Evolutionary conservation across 768 basidiomycete species (phyloP).

Genomic region (Clitopilus passeckerianus): DNA sequence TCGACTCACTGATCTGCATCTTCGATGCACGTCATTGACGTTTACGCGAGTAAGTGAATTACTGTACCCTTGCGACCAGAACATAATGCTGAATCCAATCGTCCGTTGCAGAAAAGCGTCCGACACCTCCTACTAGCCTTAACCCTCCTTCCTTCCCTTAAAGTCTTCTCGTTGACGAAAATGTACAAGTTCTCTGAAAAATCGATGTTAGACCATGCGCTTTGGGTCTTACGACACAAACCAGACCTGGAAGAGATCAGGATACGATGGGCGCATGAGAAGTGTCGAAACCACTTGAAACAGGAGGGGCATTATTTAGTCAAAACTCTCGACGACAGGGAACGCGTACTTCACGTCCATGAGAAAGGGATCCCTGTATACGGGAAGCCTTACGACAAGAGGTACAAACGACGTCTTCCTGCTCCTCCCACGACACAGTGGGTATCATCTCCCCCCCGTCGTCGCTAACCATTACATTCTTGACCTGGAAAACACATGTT

Average conservation of each 20-base stretch:
- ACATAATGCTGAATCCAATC: background rate
- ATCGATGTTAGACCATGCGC: slow-evolving; percentile 37
- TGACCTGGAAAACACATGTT: too few species aligned
- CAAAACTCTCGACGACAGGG: slow-evolving; percentile 14
- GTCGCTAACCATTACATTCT: background rate
- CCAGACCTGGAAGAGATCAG: slow-evolving; percentile 34
- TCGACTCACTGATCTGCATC: slow-evolving; percentile 40
- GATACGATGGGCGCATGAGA: slow-evolving; percentile 44
- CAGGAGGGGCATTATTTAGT: slow-evolving; percentile 42
- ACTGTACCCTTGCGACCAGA: background rate
- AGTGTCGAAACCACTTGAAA: slow-evolving; percentile 42
- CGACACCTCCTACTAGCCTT: slow-evolving; percentile 32
- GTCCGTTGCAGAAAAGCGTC: slow-evolving; percentile 30
- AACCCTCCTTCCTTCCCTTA: slow-evolving; percentile 31
- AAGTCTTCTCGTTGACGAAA: slow-evolving; percentile 43
- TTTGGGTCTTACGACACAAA: slow-evolving; percentile 28
- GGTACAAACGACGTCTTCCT: slow-evolving; percentile 4
- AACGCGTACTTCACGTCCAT: slow-evolving; percentile 20
- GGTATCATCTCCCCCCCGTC: background rate
- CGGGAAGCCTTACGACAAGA: slow-evolving; percentile 32
- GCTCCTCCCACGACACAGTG: background rate
- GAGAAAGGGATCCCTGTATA: slow-evolving; percentile 39
- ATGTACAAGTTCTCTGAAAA: slow-evolving; percentile 42
- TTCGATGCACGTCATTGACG: slow-evolving; percentile 43
- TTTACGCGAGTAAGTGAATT: slow-evolving; percentile 30